A percentile compares a stretch with the other conserved stretches of the same genome.
Conservation (phyloP, 306 rosid genomes). For the Castanea sativa region DNA sequence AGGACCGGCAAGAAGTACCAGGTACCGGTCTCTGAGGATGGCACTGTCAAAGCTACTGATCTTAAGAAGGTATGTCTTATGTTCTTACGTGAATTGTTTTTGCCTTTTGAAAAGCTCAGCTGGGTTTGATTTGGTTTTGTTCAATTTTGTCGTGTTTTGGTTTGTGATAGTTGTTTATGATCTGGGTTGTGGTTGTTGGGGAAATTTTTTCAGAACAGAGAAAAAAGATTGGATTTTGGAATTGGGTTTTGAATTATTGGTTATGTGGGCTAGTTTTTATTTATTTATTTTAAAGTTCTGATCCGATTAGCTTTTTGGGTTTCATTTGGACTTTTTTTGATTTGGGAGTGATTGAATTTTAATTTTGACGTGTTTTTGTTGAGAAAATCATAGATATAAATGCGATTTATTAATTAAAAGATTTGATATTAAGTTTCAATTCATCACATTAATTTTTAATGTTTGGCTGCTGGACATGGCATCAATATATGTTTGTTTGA, state of each 20-base stretch:
- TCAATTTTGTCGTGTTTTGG: not conserved
- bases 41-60: slow-evolving; percentile 69
- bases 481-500: not conserved
- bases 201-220: not conserved
- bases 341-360: slow-evolving; percentile 1
- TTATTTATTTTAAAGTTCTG: not conserved
- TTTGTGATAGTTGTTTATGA: not conserved
- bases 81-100: not conserved
- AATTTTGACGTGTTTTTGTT: not conserved
- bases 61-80: slow-evolving; percentile 57
- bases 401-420: not conserved
- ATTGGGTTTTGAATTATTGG: not conserved
- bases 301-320: not conserved
- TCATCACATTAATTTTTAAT: not conserved
- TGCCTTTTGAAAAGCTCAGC: no score
- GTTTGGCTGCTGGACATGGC: not conserved
- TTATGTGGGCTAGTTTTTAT: no score
- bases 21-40: slow-evolving; percentile 60
- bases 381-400: not conserved
- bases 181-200: not conserved
- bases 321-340: not conserved
- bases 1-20: slow-evolving; percentile 66
- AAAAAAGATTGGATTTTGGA: not conserved
- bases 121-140: not conserved
- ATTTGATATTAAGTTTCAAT: no score